Evolutionary conservation across 371 early-diverging fungal genomes (phyloP), one percentile per base, ranked within the genome.

Genomic region (Rhizopus microsporus): DNA sequence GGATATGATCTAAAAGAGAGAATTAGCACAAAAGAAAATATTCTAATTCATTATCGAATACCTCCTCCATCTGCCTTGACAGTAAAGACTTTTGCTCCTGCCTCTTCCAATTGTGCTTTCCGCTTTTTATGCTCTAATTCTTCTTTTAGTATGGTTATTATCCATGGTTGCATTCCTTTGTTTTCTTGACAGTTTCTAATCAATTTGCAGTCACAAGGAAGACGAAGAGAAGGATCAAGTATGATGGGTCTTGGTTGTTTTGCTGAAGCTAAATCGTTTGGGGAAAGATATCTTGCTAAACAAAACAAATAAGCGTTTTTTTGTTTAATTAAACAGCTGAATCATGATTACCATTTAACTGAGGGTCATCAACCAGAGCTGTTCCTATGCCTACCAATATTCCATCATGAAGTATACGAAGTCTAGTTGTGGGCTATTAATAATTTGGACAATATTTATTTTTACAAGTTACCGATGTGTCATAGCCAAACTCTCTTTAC

Each of bases 351-450:
- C 87, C 88, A 60, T 81, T 89, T n/a, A 97, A 70, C 32, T 88
- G 85, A 13, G 98, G 96, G 67, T 94, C 76, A 69, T 97, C 98
- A 62, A 81, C 74, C 10, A 90, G 58, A 6, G 92, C 85, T 5
- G 98, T 96, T 37, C 88, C 87, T 40, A 92, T 83, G 17, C 98
- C 98, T 4, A 97, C 93, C 39, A 97, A 68, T 52, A 97, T 95
- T 5, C 82, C 95, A 56, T 93, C 90, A 69, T 92, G 88, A 23
- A 75, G 65, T 4, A 82, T 68, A 9, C 97, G 88, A 49, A 95
- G 61, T 6, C 86, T 81, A 66, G 66, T 17, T 42, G 7, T 46
- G 5, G 5, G n/a, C 42, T 32, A 33, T n/a, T 7, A 43, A 30
- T 42, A 10, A 54, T 31, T 5, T n/a, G 10, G 17, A 23, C 7